Conservation (phyloP, 176 grass and related monocot species). For the Rhynchospora tenuis region DNA sequence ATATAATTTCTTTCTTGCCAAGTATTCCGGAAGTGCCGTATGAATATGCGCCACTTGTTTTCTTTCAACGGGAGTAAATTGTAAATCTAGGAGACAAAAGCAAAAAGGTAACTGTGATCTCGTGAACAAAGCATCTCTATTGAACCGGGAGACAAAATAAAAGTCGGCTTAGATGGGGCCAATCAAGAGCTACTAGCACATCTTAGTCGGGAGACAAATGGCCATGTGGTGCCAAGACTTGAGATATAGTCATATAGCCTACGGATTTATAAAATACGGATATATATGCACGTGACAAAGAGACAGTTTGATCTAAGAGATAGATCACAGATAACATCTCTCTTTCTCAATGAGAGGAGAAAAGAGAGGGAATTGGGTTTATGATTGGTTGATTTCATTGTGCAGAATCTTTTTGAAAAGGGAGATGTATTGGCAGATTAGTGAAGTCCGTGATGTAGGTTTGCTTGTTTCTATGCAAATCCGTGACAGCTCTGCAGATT, state of each 20-base stretch:
- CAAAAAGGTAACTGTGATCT: neutral
- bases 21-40: neutral
- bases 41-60: neutral
- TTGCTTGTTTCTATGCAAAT: conserved; percentile 26
- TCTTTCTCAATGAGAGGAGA: neutral
- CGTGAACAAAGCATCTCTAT: neutral
- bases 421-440: neutral
- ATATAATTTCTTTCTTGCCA: neutral
- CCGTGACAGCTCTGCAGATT: conserved; percentile 34
- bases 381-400: neutral
- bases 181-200: neutral
- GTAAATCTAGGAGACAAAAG: neutral
- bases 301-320: neutral
- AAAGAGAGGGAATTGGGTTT: neutral
- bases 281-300: neutral
- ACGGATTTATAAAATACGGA: neutral
- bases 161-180: conserved; percentile 14
- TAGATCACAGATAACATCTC: neutral
- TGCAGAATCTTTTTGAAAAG: neutral
- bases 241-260: neutral
- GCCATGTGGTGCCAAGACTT: neutral
- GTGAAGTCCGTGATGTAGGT: conserved; percentile 25
- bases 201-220: neutral
- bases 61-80: neutral
- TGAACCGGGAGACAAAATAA: neutral